A percentile compares a stretch with the other conserved stretches of the same genome.
These are phyloP conservation scores for Xerocomus minutiporus DNA, from an alignment of 1,284 basidiomycete genomes.

Conservation along the genomic window DNA sequence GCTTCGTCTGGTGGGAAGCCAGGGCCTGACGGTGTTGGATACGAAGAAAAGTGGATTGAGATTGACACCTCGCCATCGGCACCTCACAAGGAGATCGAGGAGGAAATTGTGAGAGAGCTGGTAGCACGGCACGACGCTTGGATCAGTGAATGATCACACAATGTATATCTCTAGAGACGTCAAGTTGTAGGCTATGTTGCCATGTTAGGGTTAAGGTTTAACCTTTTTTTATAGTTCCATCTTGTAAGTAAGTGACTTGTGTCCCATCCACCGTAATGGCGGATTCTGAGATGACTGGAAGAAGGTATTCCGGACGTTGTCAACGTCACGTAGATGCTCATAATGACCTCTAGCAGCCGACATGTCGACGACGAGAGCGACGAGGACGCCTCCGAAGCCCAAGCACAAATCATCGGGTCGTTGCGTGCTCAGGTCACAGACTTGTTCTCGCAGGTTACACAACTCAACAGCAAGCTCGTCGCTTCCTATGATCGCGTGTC, in stretches of 20 bases:
- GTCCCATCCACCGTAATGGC: conserved; percentile 14
- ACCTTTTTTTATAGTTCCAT: conserved; percentile 5
- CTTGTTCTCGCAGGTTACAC: conserved; percentile 83
- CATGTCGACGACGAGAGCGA: conserved; percentile 19
- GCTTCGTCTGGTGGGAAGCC: conserved; percentile 23
- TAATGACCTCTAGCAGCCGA: conserved; percentile 1
- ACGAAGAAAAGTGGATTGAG: conserved; percentile 67
- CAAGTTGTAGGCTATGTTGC: neutral
- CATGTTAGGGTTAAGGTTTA: conserved; percentile 16
- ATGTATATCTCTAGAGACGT: neutral
- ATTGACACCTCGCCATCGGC: conserved; percentile 47
- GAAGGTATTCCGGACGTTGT: conserved; percentile 14
- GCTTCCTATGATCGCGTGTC: conserved; percentile 88
- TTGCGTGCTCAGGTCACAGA: conserved; percentile 81
- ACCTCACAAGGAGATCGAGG: conserved; percentile 79
- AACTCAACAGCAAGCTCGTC: conserved; percentile 91
- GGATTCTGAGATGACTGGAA: conserved; percentile 4
- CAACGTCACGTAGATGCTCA: conserved; percentile 7
- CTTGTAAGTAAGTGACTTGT: neutral
- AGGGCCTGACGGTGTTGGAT: conserved; percentile 34
- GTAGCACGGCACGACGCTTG: conserved; percentile 71
- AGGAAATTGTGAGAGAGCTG: conserved; percentile 81
- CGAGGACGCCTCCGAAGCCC: conserved; percentile 50
- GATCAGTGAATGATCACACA: conserved; percentile 36
- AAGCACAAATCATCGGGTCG: conserved; percentile 71